Evolutionary conservation across 257 asterid genomes (phyloP).

Genomic region (Lycium ferocissimum): DNA sequence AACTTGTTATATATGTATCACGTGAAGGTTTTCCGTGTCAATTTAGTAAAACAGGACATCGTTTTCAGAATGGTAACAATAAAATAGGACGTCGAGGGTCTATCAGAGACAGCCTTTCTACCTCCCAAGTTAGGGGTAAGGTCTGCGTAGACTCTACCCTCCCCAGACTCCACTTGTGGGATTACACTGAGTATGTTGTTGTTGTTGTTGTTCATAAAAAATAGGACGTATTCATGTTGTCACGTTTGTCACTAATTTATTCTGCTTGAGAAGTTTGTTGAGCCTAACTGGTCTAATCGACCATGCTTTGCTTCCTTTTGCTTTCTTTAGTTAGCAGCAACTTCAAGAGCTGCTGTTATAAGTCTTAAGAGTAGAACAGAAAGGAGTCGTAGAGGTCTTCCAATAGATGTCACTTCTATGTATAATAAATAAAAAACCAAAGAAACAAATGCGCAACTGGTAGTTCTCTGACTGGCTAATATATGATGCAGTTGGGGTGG

Average conservation of each 20-base stretch:
- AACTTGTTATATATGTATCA: neutral
- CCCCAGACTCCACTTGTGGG: too few relatives aligned
- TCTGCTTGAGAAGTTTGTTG: conserved; percentile 8
- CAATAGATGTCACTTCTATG: neutral
- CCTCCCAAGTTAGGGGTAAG: too few relatives aligned
- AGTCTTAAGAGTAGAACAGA: neutral
- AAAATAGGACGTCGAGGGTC: too few relatives aligned
- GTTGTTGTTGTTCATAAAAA: too few relatives aligned
- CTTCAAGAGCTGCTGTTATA: conserved; percentile 18
- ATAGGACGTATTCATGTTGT: neutral
- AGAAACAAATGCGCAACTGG: conserved; percentile 1
- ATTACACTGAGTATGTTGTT: too few relatives aligned
- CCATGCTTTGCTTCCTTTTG: conserved; percentile 4
- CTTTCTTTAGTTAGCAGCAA: conserved; percentile 14
- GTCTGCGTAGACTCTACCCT: too few relatives aligned
- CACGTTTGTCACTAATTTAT: neutral
- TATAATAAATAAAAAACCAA: neutral
- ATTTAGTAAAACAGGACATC: neutral
- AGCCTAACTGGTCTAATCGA: neutral
- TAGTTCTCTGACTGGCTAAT: conserved; percentile 22
- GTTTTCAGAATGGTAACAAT: neutral
- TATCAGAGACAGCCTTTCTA: too few relatives aligned
- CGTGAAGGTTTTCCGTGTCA: neutral
- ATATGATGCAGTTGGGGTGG: conserved; percentile 92
- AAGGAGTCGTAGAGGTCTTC: conserved; percentile 8